Evolutionary conservation across 2,329 filamentous ascomycete species (phyloP).

Genomic region (Dactylellina parvicollis): DNA sequence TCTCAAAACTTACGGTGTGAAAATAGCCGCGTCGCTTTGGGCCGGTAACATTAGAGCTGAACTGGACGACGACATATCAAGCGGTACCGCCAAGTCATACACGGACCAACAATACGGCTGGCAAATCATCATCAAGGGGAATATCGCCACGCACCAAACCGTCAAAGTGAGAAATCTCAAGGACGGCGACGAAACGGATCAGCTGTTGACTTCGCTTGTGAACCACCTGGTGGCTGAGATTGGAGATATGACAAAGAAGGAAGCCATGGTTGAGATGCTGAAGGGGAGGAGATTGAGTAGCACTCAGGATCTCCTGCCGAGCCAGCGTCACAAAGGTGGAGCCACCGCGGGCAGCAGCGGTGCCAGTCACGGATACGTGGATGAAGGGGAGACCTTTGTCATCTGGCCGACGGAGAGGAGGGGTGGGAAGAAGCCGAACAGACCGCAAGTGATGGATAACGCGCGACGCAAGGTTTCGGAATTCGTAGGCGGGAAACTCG

Average conservation of each 20-base stretch:
- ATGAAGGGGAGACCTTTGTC: conserved; percentile 74
- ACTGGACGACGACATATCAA: conserved; percentile 80
- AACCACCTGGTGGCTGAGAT: conserved; percentile 83
- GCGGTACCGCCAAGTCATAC: conserved; percentile 79
- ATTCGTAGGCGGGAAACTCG: conserved; percentile 69
- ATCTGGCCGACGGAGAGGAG: conserved; percentile 84
- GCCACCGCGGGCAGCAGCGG: conserved; percentile 55
- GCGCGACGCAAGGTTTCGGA: conserved; percentile 62
- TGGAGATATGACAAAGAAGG: conserved; percentile 76
- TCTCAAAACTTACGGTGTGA: conserved; percentile 77
- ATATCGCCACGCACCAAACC: conserved; percentile 65
- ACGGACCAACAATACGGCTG: conserved; percentile 81
- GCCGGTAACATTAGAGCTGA: conserved; percentile 86
- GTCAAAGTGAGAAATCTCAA: conserved; percentile 82
- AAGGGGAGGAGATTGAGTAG: conserved; percentile 48
- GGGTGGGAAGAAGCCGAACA: conserved; percentile 86
- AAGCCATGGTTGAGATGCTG: conserved; percentile 64
- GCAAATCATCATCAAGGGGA: conserved; percentile 78
- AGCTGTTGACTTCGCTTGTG: conserved; percentile 77
- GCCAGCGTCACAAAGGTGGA: conserved; percentile 62
- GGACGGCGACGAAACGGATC: conserved; percentile 82
- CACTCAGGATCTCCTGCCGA: conserved; percentile 58
- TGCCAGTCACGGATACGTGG: conserved; percentile 58
- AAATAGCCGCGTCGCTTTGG: conserved; percentile 71
- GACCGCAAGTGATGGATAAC: conserved; percentile 79